phyloP scores from a whole-genome alignment of 202 grass and related monocot genomes.

The Saccharum hybrid region DNA sequence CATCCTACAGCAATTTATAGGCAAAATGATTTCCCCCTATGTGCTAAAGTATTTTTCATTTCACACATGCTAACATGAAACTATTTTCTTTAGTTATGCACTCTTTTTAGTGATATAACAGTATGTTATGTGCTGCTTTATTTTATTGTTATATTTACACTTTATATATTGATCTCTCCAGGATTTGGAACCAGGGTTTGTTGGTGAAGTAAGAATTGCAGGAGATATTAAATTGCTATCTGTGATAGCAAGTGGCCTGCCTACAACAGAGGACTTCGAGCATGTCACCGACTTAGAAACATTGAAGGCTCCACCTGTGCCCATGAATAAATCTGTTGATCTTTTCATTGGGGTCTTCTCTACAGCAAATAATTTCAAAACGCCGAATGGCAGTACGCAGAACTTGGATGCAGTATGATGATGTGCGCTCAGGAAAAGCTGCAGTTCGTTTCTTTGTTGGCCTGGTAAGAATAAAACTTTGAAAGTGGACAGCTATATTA shows the following conservation, averaged over 20 bases:
- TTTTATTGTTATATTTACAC: constrained; percentile 31
- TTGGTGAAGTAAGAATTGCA: constrained; percentile 79
- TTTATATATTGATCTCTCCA: constrained; percentile 23
- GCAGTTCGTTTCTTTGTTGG: constrained; percentile 94
- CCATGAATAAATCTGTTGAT: constrained; percentile 62
- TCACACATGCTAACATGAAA: background rate
- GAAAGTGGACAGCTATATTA: background rate
- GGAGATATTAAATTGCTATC: constrained; percentile 93
- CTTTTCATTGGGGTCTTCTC: constrained; percentile 92
- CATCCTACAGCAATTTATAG: background rate
- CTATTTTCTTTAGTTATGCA: constrained; percentile 7
- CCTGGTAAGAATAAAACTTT: constrained; percentile 65
- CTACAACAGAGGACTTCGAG: constrained; percentile 78
- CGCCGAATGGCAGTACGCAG: constrained; percentile 89
- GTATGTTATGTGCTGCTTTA: constrained; percentile 10
- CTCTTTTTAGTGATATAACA: background rate
- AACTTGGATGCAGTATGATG: constrained; percentile 99
- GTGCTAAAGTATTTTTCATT: constrained; percentile 7
- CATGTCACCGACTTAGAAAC: constrained; percentile 77
- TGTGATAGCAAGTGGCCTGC: constrained; percentile 92
- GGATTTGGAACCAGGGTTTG: constrained; percentile 89
- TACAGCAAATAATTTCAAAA: constrained; percentile 98
- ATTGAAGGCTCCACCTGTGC: constrained; percentile 69
- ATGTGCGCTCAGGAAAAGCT: constrained; percentile 69
- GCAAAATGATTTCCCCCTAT: constrained; percentile 1